phyloP scores from a whole-genome alignment of 1,284 basidiomycete genomes.

The Retiboletus flavoniger region DNA sequence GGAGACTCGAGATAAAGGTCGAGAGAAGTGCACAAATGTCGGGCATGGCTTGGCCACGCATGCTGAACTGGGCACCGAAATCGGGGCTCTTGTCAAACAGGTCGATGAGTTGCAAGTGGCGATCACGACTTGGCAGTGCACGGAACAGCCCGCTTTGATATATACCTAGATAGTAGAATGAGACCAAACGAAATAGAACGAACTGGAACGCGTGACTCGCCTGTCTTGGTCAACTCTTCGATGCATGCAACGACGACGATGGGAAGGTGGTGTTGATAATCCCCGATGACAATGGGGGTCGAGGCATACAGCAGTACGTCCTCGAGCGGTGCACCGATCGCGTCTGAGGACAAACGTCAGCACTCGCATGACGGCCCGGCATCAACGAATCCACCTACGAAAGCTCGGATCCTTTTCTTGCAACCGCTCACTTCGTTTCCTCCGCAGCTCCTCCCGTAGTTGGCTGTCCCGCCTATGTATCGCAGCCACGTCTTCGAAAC shows the following conservation, averaged over 20 bases:
- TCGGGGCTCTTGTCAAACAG: slow-evolving; percentile 27
- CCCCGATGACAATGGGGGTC: slow-evolving; percentile 45
- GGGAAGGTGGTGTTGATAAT: slow-evolving; percentile 54
- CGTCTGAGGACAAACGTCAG: slow-evolving; percentile 32
- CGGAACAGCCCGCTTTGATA: slow-evolving; percentile 52
- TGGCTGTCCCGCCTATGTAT: slow-evolving; percentile 20
- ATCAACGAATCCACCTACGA: slow-evolving; percentile 22
- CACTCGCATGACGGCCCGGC: background rate
- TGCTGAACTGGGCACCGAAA: slow-evolving; percentile 37
- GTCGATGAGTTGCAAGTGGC: slow-evolving; percentile 41
- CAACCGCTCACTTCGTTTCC: slow-evolving; percentile 21
- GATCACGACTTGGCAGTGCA: slow-evolving; percentile 36
- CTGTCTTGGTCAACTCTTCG: slow-evolving; percentile 59
- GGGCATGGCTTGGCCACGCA: slow-evolving; percentile 53
- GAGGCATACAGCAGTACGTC: slow-evolving; percentile 48
- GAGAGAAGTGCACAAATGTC: slow-evolving; percentile 62
- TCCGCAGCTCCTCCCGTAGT: slow-evolving; percentile 27
- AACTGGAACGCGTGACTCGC: slow-evolving; percentile 30
- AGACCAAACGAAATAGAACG: background rate
- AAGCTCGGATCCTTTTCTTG: slow-evolving; percentile 27
- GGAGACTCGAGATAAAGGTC: slow-evolving; percentile 56
- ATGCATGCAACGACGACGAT: slow-evolving; percentile 55
- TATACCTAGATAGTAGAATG: slow-evolving; percentile 32
- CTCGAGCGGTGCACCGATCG: slow-evolving; percentile 49
- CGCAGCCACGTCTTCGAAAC: slow-evolving; percentile 23